A percentile compares a stretch with the other conserved stretches of the same genome.
Evolutionary conservation across 2,329 filamentous ascomycete genomes (phyloP).

Genomic region (Pseudogymnoascus sp.): DNA sequence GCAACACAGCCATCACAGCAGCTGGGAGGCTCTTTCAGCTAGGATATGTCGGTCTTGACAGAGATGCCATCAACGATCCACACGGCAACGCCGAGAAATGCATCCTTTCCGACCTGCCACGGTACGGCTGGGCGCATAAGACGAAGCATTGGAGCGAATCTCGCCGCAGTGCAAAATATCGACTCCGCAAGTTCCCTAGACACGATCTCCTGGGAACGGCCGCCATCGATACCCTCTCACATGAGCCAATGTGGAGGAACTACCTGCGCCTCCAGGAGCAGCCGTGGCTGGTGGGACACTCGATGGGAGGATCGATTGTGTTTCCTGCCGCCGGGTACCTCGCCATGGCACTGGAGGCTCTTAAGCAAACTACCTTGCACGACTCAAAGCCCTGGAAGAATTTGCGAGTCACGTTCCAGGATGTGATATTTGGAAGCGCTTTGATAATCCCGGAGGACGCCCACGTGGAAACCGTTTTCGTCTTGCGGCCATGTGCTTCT

Average conservation of each 20-base stretch:
- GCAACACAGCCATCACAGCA: constrained; percentile 11
- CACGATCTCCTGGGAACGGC: constrained; percentile 40
- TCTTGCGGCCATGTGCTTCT: background rate
- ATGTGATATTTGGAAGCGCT: background rate
- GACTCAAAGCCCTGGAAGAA: background rate
- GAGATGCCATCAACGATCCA: background rate
- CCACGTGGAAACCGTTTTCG: background rate
- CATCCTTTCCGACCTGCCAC: constrained; percentile 35
- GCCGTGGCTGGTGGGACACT: constrained; percentile 44
- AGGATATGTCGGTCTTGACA: background rate
- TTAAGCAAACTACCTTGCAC: background rate
- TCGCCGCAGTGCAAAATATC: constrained; percentile 36
- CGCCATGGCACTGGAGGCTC: constrained; percentile 40
- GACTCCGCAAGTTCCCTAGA: constrained; percentile 35
- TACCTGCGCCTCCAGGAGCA: constrained; percentile 31
- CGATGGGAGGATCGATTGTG: constrained; percentile 40
- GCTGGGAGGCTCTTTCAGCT: constrained; percentile 12
- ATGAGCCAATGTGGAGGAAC: constrained; percentile 24
- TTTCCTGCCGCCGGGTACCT: constrained; percentile 44
- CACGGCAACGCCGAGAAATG: background rate
- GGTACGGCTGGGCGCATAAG: constrained; percentile 45
- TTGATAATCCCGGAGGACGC: background rate
- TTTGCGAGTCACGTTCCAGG: background rate
- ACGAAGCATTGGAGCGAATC: constrained; percentile 45
- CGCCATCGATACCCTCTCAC: constrained; percentile 13